These are phyloP conservation scores for Yamadazyma takamatsuzukensis DNA, from an alignment of 805 yeast species.

Conservation along the genomic window DNA sequence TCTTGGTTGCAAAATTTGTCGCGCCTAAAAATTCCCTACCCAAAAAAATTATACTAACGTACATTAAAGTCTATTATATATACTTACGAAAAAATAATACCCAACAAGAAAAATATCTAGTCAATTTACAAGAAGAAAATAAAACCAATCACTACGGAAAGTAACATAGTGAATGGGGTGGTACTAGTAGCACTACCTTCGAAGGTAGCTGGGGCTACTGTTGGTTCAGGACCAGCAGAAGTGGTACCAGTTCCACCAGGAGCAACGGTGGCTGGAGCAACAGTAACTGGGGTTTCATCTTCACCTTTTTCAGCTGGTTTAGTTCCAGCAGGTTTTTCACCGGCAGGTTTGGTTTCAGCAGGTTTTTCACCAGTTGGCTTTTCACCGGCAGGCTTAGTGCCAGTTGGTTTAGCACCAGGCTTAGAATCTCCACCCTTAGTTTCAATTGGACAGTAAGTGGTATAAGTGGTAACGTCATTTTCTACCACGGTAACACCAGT, in stretches of 20 bases:
- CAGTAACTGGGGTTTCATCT: slow-evolving; percentile 4
- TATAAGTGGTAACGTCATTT: slow-evolving; percentile 22
- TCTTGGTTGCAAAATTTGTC: no score
- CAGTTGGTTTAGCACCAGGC: neutral
- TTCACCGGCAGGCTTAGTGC: neutral
- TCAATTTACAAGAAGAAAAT: neutral
- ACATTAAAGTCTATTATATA: no score
- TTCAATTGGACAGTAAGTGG: slow-evolving; percentile 28
- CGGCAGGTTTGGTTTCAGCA: neutral
- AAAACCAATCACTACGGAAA: slow-evolving; percentile 1
- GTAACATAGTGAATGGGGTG: slow-evolving; percentile 3
- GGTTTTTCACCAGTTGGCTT: neutral
- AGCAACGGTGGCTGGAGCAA: slow-evolving; percentile 16
- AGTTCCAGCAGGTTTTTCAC: neutral
- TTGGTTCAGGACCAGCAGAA: slow-evolving; percentile 9
- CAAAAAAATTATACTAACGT: no score
- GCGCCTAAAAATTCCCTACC: no score
- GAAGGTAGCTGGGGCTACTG: slow-evolving; percentile 6
- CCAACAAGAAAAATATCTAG: neutral
- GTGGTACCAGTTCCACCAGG: slow-evolving; percentile 16
- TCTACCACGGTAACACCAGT: slow-evolving; percentile 33
- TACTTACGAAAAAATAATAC: neutral
- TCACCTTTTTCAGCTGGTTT: slow-evolving; percentile 5
- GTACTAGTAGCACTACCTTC: slow-evolving; percentile 6
- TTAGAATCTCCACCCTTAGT: slow-evolving; percentile 4